Base-by-base conservation (phyloP, 306 rosid genomes). In the Vigna mungo region DNA sequence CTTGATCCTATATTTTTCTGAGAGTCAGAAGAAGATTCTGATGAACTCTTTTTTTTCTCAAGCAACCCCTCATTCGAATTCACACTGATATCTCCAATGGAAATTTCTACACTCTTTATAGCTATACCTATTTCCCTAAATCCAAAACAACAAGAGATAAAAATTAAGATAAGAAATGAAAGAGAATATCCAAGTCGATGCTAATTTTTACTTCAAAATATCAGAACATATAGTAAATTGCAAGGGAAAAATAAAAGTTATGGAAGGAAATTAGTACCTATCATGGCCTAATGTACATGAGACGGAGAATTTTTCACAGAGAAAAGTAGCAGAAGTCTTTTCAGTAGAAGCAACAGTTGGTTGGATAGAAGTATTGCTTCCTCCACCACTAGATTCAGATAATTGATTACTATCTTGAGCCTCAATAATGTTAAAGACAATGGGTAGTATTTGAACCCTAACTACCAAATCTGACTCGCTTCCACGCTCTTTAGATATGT, bases 11-110 rank as follows among this genome's bases (percentile, higher is more conserved):
- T 66, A 75, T 46, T 79, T 71, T 55, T 77, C 53, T 88, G 82
- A 81, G 93, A 82, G 30, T 85, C 77, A 32, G 84, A 83, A 72
- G 88, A 27, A 84, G 94, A 65, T 49, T 84, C 86, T 8, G 74
- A 75, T 64, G 94, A 86, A 56, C 81, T 86, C 87, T 91, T 91
- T 79, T 77, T 86, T 86, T 86, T 87, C 44, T 72, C 83, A 60
- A 96, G 73, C 44, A 91, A 64, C 67, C 88, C 88, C 80, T 96
- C 98, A 54, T 92, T 87, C 83, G 93, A 90, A 81, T 85, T 93
- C 88, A 87, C 89, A 34, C 73, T 60, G 60, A 92, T 78, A 65
- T 85, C 96, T 68, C 98, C 99, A 56, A 67, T 48, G 37, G 81
- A 37, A 66, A 96, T 20, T 20, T 88, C 96, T 80, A 92, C 84